phyloP scores from a whole-genome alignment of 345 rosid species.

The Linum trigynum region DNA sequence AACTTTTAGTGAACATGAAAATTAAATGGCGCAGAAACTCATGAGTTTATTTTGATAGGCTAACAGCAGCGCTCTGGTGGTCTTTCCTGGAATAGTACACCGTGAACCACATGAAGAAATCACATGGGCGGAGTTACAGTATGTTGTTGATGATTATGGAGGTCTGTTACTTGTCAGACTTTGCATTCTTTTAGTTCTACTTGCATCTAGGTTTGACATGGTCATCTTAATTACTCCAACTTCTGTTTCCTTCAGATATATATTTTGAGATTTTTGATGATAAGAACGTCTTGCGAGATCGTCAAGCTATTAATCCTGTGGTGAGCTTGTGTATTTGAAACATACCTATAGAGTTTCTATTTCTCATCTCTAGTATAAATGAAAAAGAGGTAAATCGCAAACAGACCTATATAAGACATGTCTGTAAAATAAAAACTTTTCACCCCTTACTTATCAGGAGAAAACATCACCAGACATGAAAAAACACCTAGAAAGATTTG shows the following conservation, averaged over 20 bases:
- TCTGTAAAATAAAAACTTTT: too few species aligned
- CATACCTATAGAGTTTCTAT: too few species aligned
- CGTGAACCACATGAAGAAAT: slow-evolving; percentile 75
- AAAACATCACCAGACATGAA: too few species aligned
- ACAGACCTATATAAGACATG: too few species aligned
- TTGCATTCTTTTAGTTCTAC: slow-evolving; percentile 4
- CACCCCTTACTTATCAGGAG: too few species aligned
- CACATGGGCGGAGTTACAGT: slow-evolving; percentile 78
- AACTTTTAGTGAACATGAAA: slow-evolving; percentile 3
- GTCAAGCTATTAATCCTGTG: slow-evolving; percentile 83
- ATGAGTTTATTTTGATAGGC: slow-evolving; percentile 42
- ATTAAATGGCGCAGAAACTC: slow-evolving; percentile 7
- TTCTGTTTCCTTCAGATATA: slow-evolving; percentile 41
- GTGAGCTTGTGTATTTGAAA: slow-evolving; percentile 36
- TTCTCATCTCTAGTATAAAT: too few species aligned
- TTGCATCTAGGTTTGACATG: slow-evolving; percentile 7
- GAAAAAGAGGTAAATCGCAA: too few species aligned
- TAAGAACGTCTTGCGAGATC: slow-evolving; percentile 71
- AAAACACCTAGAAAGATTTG: too few species aligned
- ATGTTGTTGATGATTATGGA: slow-evolving; percentile 87
- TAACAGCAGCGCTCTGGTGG: slow-evolving; percentile 57
- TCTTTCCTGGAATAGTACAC: slow-evolving; percentile 78
- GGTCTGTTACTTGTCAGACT: slow-evolving; percentile 32
- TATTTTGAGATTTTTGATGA: slow-evolving; percentile 74
- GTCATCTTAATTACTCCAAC: slow-evolving; percentile 2